Evolutionary conservation across 345 rosid genomes (phyloP).

Genomic region (Populus pruinosa): DNA sequence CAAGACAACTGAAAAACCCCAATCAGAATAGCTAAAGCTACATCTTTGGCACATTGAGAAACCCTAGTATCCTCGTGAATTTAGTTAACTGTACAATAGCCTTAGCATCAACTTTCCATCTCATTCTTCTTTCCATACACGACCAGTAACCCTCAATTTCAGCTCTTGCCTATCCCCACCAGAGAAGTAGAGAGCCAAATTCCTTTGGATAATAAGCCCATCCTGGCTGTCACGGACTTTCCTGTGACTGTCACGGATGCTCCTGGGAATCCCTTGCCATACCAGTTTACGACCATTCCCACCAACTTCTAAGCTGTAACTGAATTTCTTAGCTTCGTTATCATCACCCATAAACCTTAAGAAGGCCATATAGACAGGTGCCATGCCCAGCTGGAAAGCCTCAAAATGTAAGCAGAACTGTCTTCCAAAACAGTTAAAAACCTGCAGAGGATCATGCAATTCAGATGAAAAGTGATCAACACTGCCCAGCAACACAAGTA

Average conservation of each 20-base stretch:
- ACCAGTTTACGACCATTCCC: slow-evolving; percentile 64
- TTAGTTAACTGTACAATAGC: slow-evolving; percentile 24
- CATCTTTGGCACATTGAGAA: slow-evolving; percentile 10
- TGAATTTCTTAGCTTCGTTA: slow-evolving; percentile 70
- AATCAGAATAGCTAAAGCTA: slow-evolving; percentile 11
- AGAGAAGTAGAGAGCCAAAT: slow-evolving; percentile 78
- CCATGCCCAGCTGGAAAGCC: slow-evolving; percentile 79
- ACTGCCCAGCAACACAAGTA: neutral
- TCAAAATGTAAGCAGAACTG: slow-evolving; percentile 94
- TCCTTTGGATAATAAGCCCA: slow-evolving; percentile 75
- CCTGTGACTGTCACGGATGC: slow-evolving; percentile 81
- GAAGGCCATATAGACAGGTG: slow-evolving; percentile 90
- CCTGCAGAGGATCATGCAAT: slow-evolving; percentile 33
- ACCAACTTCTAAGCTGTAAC: slow-evolving; percentile 84
- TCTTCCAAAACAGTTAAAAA: slow-evolving; percentile 87
- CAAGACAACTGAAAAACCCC: neutral
- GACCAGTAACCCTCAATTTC: slow-evolving; percentile 75
- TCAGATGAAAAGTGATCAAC: neutral
- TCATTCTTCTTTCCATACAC: slow-evolving; percentile 85
- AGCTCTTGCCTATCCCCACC: slow-evolving; percentile 83
- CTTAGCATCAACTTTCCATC: neutral
- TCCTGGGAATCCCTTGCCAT: slow-evolving; percentile 88
- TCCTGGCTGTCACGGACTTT: slow-evolving; percentile 88
- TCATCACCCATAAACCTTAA: slow-evolving; percentile 93
- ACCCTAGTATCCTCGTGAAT: neutral